Evolutionary conservation across 1,284 basidiomycete species (phyloP), one percentile per base, ranked within the genome.

Genomic region (Fomitopsis palustris): DNA sequence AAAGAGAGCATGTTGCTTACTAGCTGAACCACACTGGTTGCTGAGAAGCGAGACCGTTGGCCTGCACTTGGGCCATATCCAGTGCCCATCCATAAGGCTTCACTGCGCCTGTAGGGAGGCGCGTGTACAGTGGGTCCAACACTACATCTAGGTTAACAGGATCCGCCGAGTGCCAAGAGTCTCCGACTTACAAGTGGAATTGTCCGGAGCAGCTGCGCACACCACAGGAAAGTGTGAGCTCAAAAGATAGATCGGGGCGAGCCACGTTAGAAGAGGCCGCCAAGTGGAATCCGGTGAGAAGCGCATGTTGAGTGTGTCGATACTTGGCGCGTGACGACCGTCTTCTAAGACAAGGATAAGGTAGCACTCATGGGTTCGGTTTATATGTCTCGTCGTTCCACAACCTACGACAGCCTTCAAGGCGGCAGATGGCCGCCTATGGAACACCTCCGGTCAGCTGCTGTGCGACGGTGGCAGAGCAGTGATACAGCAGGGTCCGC

Each of bases 1-100:
- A 42, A 51, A 37, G 12, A 16, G 3, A n/a, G 25, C 14, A n/a
- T 19, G 54, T n/a, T n/a, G 39, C 55, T 49, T 9, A 56, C 55
- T 56, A 56, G 37, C 47, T 51, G 47, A 49, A 56, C 55, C 55
- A 56, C 5, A 56, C 29, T n/a, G 55, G 55, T 45, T 56, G 55
- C 25, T 56, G 55, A 19, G 43, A 37, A 4, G 55, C 55, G 7
- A 56, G 45, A 7, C 55, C 55, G 23, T 56, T 35, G 4, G 55
- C 55, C 41, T 56, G 55, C 10, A 56, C 55, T 27, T 29, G 43
- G 4, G 55, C 55, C 55, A 49, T 49, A 27, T 56, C 27, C 8
- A 25, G 25, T 19, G 55, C 55, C 55, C 55, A 56, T 17, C 55
- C 55, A n/a, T 17, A 51, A 37, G 55, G 55, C 45, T 56, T 56